A percentile compares a stretch with the other conserved stretches of the same genome.
These are phyloP conservation scores for Pelargonium hybrid DNA, from an alignment of 441 rosid species.

Conservation along the genomic window DNA sequence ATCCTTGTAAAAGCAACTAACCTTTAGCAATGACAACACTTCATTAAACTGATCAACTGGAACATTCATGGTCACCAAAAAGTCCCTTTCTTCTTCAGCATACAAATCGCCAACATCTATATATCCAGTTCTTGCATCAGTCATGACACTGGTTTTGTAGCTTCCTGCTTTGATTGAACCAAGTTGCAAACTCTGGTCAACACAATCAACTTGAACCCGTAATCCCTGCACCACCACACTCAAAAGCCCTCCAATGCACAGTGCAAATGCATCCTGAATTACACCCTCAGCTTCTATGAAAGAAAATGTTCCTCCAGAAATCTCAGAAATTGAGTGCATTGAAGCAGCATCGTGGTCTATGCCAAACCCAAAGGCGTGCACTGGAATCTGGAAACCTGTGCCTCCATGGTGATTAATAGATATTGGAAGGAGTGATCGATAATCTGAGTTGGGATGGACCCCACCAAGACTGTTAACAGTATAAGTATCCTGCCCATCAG, in stretches of 20 bases:
- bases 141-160: slow-evolving; percentile 43
- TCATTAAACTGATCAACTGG: slow-evolving; percentile 36
- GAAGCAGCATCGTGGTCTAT: slow-evolving; percentile 85
- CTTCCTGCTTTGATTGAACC: slow-evolving; percentile 73
- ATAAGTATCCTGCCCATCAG: slow-evolving; percentile 91
- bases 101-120: slow-evolving; percentile 85
- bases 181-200: slow-evolving; percentile 38
- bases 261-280: slow-evolving; percentile 97
- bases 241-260: slow-evolving; percentile 91
- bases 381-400: slow-evolving; percentile 66
- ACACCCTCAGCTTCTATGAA: slow-evolving; percentile 82
- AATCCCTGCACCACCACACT: slow-evolving; percentile 71
- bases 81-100: slow-evolving; percentile 93
- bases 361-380: slow-evolving; percentile 95
- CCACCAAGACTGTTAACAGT: slow-evolving; percentile 32
- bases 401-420: slow-evolving; percentile 45
- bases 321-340: slow-evolving; percentile 87
- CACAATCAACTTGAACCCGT: slow-evolving; percentile 44
- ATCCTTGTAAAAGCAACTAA: slow-evolving; percentile 68
- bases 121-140: slow-evolving; percentile 40
- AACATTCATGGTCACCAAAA: slow-evolving; percentile 54
- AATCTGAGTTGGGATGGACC: slow-evolving; percentile 42
- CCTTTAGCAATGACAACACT: slow-evolving; percentile 48
- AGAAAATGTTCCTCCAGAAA: slow-evolving; percentile 89
- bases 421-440: slow-evolving; percentile 54